These are phyloP conservation scores for Fusarium sp. DNA, from an alignment of 2,329 filamentous ascomycete species.

Conservation along the genomic window DNA sequence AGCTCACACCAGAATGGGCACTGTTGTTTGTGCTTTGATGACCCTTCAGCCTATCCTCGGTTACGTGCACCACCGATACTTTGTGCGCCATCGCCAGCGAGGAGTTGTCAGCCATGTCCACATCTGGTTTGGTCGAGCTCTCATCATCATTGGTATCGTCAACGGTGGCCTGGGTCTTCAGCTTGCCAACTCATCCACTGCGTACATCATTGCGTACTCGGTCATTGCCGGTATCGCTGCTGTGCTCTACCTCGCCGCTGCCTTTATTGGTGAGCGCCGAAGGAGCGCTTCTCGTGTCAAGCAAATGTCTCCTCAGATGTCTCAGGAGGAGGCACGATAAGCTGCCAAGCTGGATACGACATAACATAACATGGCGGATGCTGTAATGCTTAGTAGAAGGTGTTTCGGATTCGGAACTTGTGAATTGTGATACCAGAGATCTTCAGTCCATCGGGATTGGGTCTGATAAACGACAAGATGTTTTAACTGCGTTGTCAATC, in stretches of 20 bases:
- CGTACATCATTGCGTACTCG: conserved; percentile 64
- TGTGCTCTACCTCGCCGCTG: conserved; percentile 55
- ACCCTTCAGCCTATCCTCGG: conserved; percentile 69
- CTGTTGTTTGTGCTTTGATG: conserved; percentile 64
- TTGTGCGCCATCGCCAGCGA: conserved; percentile 58
- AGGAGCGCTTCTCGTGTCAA: conserved; percentile 26
- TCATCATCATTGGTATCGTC: conserved; percentile 69
- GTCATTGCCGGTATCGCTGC: conserved; percentile 64
- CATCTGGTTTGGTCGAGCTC: conserved; percentile 69
- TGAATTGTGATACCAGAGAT: conserved; percentile 32
- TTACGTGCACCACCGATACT: conserved; percentile 67
- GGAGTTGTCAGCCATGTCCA: conserved; percentile 66
- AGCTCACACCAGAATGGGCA: conserved; percentile 67
- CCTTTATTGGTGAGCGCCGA: conserved; percentile 25
- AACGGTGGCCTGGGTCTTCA: conserved; percentile 72
- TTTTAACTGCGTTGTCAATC: background rate
- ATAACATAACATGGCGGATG: background rate
- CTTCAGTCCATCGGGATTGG: background rate
- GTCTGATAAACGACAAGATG: background rate
- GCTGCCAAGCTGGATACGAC: background rate
- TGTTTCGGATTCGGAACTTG: conserved; percentile 16
- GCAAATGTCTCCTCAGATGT: conserved; percentile 42
- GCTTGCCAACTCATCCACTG: conserved; percentile 54
- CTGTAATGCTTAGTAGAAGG: conserved; percentile 8
- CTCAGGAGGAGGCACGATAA: conserved; percentile 32